Percentiles rank a stretch among this genome's conserved stretches.
These are phyloP conservation scores for Cryptococcus sp. DNA, from an alignment of 1,284 basidiomycete species.

Conservation along the genomic window DNA sequence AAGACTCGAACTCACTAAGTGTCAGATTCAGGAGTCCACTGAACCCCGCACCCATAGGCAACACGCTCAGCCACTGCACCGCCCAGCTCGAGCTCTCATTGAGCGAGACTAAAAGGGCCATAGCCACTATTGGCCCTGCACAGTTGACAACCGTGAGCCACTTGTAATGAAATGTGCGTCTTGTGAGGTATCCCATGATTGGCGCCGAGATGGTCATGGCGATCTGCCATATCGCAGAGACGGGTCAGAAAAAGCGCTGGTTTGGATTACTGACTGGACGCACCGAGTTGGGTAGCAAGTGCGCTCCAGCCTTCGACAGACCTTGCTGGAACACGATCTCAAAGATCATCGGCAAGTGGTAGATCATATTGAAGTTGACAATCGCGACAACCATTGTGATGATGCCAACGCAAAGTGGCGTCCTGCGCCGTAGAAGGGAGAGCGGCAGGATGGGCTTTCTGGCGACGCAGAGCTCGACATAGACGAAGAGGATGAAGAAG, in stretches of 20 bases:
- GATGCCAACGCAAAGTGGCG: slow-evolving; percentile 28
- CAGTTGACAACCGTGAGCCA: slow-evolving; percentile 24
- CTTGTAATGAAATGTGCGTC: slow-evolving; percentile 24
- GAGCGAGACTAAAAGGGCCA: slow-evolving; percentile 21
- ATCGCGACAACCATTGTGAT: slow-evolving; percentile 28
- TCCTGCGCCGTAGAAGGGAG: slow-evolving; percentile 18
- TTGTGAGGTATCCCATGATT: slow-evolving; percentile 22
- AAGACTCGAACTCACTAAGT: slow-evolving; percentile 24
- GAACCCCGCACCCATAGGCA: slow-evolving; percentile 33
- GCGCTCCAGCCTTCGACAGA: slow-evolving; percentile 24
- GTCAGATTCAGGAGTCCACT: slow-evolving; percentile 27
- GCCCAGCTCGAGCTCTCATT: slow-evolving; percentile 10
- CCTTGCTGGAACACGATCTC: slow-evolving; percentile 27
- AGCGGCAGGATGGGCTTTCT: slow-evolving; percentile 29
- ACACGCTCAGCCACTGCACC: slow-evolving; percentile 25
- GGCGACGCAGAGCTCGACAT: slow-evolving; percentile 26
- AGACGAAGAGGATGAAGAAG: slow-evolving; percentile 25
- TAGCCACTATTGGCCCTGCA: slow-evolving; percentile 26
- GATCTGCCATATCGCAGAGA: slow-evolving; percentile 13
- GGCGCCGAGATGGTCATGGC: slow-evolving; percentile 30
- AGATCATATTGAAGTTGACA: slow-evolving; percentile 38
- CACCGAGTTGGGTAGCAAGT: slow-evolving; percentile 28
- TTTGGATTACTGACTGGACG: too few relatives aligned
- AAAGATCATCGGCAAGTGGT: slow-evolving; percentile 32
- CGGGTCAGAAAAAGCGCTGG: not conserved